phyloP scores from a whole-genome alignment of 2,329 filamentous ascomycete species.

The Magnaporthiopsis rhizophila region DNA sequence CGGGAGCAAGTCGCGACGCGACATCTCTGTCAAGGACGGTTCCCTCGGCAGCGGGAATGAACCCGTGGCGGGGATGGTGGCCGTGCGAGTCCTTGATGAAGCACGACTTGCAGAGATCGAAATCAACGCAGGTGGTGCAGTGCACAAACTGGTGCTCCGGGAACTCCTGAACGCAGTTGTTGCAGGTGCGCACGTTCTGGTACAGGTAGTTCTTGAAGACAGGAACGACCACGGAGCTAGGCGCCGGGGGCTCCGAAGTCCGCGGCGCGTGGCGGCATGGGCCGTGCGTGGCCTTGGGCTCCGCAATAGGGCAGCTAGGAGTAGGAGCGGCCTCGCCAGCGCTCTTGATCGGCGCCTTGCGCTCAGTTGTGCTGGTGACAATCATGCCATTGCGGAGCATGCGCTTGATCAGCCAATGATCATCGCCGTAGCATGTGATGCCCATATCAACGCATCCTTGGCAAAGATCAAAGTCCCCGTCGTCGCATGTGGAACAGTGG shows the following conservation, averaged over 20 bases:
- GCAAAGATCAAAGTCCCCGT: constrained; percentile 93
- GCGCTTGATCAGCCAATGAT: constrained; percentile 94
- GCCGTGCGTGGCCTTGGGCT: constrained; percentile 16
- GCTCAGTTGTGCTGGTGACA: constrained; percentile 79
- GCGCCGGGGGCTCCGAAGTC: neutral
- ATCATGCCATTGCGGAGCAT: constrained; percentile 70
- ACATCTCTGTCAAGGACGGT: constrained; percentile 54
- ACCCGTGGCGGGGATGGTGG: constrained; percentile 82
- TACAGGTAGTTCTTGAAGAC: constrained; percentile 17
- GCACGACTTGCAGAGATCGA: constrained; percentile 82
- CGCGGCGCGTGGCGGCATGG: constrained; percentile 11
- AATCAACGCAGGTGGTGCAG: constrained; percentile 80
- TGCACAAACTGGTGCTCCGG: constrained; percentile 76
- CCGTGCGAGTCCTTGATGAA: constrained; percentile 71
- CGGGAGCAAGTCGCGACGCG: constrained; percentile 62
- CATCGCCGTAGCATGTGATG: constrained; percentile 65
- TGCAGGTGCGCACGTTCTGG: constrained; percentile 58
- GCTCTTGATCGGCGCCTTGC: constrained; percentile 53
- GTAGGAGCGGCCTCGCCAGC: neutral
- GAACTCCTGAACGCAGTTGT: constrained; percentile 59
- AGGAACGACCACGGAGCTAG: constrained; percentile 12
- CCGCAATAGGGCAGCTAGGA: neutral
- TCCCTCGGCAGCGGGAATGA: constrained; percentile 59
- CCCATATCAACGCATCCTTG: constrained; percentile 67
- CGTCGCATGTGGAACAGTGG: constrained; percentile 89